Percentiles rank a stretch among this genome's conserved stretches.
phyloP scores from a whole-genome alignment of 768 basidiomycete species.

The Phylloporus sp. region DNA sequence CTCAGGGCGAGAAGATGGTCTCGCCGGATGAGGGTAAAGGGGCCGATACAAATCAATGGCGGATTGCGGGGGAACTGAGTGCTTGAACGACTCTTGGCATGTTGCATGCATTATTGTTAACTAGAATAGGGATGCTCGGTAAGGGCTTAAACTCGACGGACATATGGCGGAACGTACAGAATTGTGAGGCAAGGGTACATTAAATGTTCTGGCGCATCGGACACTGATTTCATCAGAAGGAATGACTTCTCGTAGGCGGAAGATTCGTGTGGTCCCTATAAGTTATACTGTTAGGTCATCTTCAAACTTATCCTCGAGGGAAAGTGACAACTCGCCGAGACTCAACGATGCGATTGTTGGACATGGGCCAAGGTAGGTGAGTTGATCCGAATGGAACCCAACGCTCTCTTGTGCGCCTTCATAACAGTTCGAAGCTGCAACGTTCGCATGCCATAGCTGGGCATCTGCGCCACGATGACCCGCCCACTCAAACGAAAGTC shows the following conservation, averaged over 20 bases:
- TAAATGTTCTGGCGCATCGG: conserved; percentile 68
- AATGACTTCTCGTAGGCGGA: conserved; percentile 75
- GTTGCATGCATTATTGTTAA: conserved; percentile 85
- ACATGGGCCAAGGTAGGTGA: conserved; percentile 79
- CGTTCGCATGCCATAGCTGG: conserved; percentile 70
- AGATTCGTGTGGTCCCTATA: conserved; percentile 62
- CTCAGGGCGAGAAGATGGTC: conserved; percentile 26
- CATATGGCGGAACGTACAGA: conserved; percentile 46
- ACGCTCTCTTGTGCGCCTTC: conserved; percentile 79
- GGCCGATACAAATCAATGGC: conserved; percentile 73
- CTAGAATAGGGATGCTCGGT: conserved; percentile 32
- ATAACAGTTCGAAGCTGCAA: conserved; percentile 83
- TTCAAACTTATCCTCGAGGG: not conserved
- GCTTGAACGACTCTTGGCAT: conserved; percentile 80
- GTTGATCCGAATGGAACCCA: conserved; percentile 77
- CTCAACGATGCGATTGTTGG: conserved; percentile 84
- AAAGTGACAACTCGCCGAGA: conserved; percentile 46
- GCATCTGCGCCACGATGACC: conserved; percentile 24
- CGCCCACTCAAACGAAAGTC: conserved; percentile 67
- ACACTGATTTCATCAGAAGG: conserved; percentile 54
- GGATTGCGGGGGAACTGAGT: conserved; percentile 68
- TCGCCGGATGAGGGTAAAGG: conserved; percentile 37
- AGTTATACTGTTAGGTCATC: not conserved
- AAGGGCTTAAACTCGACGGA: not conserved
- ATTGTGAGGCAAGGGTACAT: conserved; percentile 74